Percentiles rank a stretch among this genome's conserved stretches.
Conservation (phyloP, 352 stramenopile genomes). For the Globisporangium yorkense region DNA sequence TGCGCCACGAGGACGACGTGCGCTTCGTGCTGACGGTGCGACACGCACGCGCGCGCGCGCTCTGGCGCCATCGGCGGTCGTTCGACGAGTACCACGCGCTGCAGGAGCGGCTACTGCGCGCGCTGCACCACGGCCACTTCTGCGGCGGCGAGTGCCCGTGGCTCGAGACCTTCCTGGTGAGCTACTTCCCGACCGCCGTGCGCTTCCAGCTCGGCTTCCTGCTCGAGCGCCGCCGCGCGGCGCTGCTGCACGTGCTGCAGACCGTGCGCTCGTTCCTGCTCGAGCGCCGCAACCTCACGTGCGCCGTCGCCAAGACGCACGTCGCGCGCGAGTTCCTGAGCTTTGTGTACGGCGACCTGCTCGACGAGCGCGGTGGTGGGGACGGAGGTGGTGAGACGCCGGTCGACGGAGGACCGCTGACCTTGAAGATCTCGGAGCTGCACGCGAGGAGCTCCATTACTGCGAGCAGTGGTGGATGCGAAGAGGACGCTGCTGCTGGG, state of each 20-base stretch:
- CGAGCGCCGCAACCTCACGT: slow-evolving; percentile 36
- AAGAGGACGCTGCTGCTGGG: neutral
- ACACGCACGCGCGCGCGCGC: slow-evolving; percentile 20
- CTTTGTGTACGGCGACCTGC: slow-evolving; percentile 31
- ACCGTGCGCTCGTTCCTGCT: slow-evolving; percentile 32
- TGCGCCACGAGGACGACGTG: slow-evolving; percentile 25
- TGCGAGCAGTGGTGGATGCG: neutral
- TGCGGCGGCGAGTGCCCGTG: slow-evolving; percentile 47
- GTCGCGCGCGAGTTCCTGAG: slow-evolving; percentile 25
- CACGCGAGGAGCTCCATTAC: neutral
- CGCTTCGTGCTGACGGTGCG: slow-evolving; percentile 41
- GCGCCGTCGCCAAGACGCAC: slow-evolving; percentile 18
- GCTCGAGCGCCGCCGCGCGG: slow-evolving; percentile 24
- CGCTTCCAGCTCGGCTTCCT: slow-evolving; percentile 12
- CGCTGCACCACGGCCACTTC: slow-evolving; percentile 48
- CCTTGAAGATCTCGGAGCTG: neutral
- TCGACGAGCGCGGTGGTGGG: slow-evolving; percentile 9
- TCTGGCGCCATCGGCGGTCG: slow-evolving; percentile 31
- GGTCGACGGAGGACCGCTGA: neutral
- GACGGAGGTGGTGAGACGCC: too few relatives aligned
- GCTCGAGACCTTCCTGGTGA: slow-evolving; percentile 41
- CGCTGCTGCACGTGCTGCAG: slow-evolving; percentile 28
- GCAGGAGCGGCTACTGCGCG: slow-evolving; percentile 23
- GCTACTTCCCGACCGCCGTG: slow-evolving; percentile 28
- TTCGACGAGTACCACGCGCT: slow-evolving; percentile 45